phyloP scores from a whole-genome alignment of 2,329 filamentous ascomycete genomes.

The Xylariaceae sp. region DNA sequence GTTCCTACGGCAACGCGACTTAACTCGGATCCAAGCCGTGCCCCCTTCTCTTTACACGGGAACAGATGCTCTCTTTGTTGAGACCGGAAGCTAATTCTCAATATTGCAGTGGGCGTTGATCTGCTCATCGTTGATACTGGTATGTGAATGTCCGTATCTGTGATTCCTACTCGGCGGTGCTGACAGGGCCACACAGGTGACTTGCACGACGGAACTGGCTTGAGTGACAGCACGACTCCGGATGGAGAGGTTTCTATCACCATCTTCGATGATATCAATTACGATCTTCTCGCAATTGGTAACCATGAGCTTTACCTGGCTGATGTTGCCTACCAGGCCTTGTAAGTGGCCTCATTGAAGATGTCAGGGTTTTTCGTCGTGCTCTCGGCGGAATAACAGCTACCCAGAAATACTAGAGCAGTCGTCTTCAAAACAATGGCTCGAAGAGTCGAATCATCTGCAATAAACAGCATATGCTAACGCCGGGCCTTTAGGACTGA shows the following conservation, averaged over 20 bases:
- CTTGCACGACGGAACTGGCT: slow-evolving; percentile 60
- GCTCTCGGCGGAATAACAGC: neutral
- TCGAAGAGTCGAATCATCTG: neutral
- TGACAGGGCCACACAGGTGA: slow-evolving; percentile 36
- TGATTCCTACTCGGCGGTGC: neutral
- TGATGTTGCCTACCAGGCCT: slow-evolving; percentile 57
- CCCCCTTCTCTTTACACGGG: neutral
- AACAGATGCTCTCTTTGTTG: too few species aligned
- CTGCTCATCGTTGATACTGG: slow-evolving; percentile 57
- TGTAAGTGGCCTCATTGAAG: slow-evolving; percentile 26
- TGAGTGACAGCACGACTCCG: slow-evolving; percentile 54
- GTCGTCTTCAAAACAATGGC: neutral
- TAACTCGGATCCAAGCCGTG: neutral
- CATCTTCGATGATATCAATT: slow-evolving; percentile 40
- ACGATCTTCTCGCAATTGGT: slow-evolving; percentile 42
- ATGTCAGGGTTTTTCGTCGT: too few species aligned
- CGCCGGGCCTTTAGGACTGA: slow-evolving; percentile 32
- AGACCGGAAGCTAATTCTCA: neutral
- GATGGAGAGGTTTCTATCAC: slow-evolving; percentile 51
- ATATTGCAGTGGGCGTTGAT: slow-evolving; percentile 46
- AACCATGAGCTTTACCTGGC: slow-evolving; percentile 61
- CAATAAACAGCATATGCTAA: neutral
- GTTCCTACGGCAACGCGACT: neutral
- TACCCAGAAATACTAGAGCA: neutral
- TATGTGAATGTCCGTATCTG: slow-evolving; percentile 18